phyloP scores from a whole-genome alignment of 116 monocot species.

The Trichopus zeylanicus region DNA sequence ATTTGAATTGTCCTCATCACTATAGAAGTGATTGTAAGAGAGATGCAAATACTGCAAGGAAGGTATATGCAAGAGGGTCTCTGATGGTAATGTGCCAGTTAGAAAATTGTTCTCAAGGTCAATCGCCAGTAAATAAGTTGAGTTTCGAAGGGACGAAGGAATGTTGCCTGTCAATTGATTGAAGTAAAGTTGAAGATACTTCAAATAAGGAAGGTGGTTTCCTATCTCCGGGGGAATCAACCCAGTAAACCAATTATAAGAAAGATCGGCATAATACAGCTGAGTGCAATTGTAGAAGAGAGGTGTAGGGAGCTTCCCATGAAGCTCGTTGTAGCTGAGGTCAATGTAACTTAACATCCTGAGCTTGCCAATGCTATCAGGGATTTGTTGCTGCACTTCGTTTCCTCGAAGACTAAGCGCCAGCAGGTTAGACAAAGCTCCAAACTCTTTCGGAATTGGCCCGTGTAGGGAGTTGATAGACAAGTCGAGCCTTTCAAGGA shows the following conservation, averaged over 20 bases:
- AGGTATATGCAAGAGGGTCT: slow-evolving; percentile 18
- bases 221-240: slow-evolving; percentile 29
- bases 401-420: slow-evolving; percentile 25
- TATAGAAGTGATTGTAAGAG: slow-evolving; percentile 25
- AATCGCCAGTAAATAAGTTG: slow-evolving; percentile 14
- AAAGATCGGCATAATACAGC: slow-evolving; percentile 22
- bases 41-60: slow-evolving; percentile 23
- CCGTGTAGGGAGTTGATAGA: slow-evolving; percentile 45
- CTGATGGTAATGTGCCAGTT: slow-evolving; percentile 23
- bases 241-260: slow-evolving; percentile 25
- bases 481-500: slow-evolving; percentile 27
- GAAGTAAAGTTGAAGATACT: slow-evolving; percentile 19
- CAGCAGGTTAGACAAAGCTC: slow-evolving; percentile 23
- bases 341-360: slow-evolving; percentile 19
- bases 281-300: slow-evolving; percentile 25
- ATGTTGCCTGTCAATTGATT: slow-evolving; percentile 21
- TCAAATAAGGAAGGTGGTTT: slow-evolving; percentile 20
- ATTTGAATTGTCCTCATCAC: slow-evolving; percentile 16
- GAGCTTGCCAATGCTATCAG: slow-evolving; percentile 30
- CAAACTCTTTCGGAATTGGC: slow-evolving; percentile 22
- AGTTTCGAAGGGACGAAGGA: slow-evolving; percentile 28
- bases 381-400: slow-evolving; percentile 18
- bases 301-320: slow-evolving; percentile 21
- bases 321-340: slow-evolving; percentile 23
- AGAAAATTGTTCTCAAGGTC: slow-evolving; percentile 28